Evolutionary conservation across 257 asterid genomes (phyloP), one percentile per base, ranked within the genome.

Genomic region (Eucommia ulmoides): DNA sequence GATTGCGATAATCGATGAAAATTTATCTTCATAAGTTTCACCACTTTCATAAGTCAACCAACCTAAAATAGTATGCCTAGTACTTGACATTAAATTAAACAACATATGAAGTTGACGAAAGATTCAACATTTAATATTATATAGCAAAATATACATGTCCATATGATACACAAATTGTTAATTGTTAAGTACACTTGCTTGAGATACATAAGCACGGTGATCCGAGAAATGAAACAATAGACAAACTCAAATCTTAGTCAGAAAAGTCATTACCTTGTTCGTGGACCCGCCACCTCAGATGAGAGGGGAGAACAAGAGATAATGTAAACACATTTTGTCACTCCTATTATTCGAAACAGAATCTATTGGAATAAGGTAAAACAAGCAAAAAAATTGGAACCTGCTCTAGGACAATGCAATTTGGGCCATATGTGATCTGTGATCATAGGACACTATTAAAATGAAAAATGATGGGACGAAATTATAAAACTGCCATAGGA

Each of bases 201-300:
- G 21, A 64, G 49, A 22, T 53, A 45, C 55, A 59, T 42, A 35
- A 16, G 33, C 23, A 51, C 29, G 24, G 3, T n/a, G n/a, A n/a
- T n/a, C n/a, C n/a, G n/a, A n/a, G n/a, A n/a, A n/a, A n/a, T n/a
- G n/a, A n/a, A n/a, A n/a, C n/a, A n/a, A n/a, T n/a, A n/a, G n/a
- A 46, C 64, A 66, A 65, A 68, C 88, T 76, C 76, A 72, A 81
- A 64, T 63, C 57, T 60, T 53, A 74, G 64, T 35, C 55, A 64
- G 72, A 69, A 72, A 74, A 69, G 72, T 64, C 68, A 76, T 61
- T 89, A 89, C 97, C 97, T 89, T 84, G 80, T 68, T 72, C 53
- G 73, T 67, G 59, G 85, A 62, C 45, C 77, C 46, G 52, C 75
- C 77, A 60, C 88, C 91, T 84, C 72, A 46, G 57, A 63, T 44